A percentile compares a stretch with the other conserved stretches of the same genome.
These are phyloP conservation scores for Serendipita sp. DNA, from an alignment of 768 basidiomycete species.

Conservation along the genomic window DNA sequence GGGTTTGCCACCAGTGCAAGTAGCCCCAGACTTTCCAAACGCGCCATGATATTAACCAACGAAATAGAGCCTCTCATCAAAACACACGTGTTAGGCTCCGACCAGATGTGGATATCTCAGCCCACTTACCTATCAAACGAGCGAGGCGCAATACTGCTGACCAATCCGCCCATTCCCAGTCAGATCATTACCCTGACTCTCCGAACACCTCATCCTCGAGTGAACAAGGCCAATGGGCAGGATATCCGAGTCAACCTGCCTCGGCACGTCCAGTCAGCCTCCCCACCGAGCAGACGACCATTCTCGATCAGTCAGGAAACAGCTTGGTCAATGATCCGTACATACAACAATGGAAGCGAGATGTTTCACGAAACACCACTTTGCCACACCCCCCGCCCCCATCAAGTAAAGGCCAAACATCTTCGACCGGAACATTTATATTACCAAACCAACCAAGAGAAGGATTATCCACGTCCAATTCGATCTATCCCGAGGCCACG, in stretches of 20 bases:
- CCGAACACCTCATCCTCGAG: not conserved
- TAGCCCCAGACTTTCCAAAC: not conserved
- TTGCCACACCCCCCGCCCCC: not conserved
- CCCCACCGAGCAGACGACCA: not conserved
- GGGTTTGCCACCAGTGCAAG: not conserved
- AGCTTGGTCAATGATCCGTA: not conserved
- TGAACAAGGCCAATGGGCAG: not conserved
- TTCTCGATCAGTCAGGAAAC: not conserved
- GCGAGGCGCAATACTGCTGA: not conserved
- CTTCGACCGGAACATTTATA: not conserved
- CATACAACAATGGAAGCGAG: not conserved
- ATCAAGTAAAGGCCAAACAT: not conserved
- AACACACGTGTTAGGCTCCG: not conserved
- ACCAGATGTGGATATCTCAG: not conserved
- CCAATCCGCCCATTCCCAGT: conserved; percentile 3
- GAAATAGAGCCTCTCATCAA: not conserved
- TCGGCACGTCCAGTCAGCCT: not conserved
- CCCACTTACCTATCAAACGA: not conserved
- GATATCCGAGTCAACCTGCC: not conserved
- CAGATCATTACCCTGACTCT: not conserved
- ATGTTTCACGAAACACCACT: not conserved
- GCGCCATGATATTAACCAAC: not conserved
- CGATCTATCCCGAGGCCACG: conserved; percentile 1
- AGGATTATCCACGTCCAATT: not conserved
- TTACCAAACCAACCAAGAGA: not conserved